Evolutionary conservation across 2,329 filamentous ascomycete species (phyloP).

Genomic region (Colletotrichum eremochloae): DNA sequence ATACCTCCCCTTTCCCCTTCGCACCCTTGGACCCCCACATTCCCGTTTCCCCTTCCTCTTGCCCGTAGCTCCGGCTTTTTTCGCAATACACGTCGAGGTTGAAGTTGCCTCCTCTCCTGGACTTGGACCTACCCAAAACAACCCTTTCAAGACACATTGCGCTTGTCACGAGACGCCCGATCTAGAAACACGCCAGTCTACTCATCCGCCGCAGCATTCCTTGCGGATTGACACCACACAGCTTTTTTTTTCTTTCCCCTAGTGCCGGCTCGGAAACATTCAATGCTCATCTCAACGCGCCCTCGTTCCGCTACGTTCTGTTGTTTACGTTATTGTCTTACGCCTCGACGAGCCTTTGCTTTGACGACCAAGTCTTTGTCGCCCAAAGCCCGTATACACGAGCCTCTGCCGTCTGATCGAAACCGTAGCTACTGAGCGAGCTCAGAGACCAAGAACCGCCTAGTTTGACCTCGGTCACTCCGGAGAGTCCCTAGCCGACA

Average conservation of each 20-base stretch:
- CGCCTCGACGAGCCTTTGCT: conserved; percentile 23
- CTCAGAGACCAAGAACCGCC: neutral
- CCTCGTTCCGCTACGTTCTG: conserved; percentile 39
- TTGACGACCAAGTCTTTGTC: conserved; percentile 27
- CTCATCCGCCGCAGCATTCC: conserved; percentile 33
- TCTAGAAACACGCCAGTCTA: conserved; percentile 20
- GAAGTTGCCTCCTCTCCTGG: conserved; percentile 27
- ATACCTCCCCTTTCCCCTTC: conserved; percentile 34
- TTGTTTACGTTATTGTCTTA: conserved; percentile 33
- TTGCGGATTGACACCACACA: conserved; percentile 16
- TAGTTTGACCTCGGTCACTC: conserved; percentile 12
- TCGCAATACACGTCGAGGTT: conserved; percentile 21
- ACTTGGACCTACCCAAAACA: neutral
- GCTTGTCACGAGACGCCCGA: conserved; percentile 28
- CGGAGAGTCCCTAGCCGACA: neutral
- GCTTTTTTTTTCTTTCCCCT: neutral
- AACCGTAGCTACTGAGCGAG: conserved; percentile 17
- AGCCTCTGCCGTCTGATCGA: conserved; percentile 23
- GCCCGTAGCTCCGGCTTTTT: conserved; percentile 40
- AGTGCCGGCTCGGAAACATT: conserved; percentile 37
- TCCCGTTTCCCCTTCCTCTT: conserved; percentile 32
- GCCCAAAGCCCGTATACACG: conserved; percentile 15
- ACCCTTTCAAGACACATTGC: conserved; percentile 18
- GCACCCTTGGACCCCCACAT: conserved; percentile 13
- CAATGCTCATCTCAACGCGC: conserved; percentile 42